A percentile compares a stretch with the other conserved stretches of the same genome.
phyloP scores from a whole-genome alignment of 2,329 filamentous ascomycete species.

The Zasmidium citrigriseum region DNA sequence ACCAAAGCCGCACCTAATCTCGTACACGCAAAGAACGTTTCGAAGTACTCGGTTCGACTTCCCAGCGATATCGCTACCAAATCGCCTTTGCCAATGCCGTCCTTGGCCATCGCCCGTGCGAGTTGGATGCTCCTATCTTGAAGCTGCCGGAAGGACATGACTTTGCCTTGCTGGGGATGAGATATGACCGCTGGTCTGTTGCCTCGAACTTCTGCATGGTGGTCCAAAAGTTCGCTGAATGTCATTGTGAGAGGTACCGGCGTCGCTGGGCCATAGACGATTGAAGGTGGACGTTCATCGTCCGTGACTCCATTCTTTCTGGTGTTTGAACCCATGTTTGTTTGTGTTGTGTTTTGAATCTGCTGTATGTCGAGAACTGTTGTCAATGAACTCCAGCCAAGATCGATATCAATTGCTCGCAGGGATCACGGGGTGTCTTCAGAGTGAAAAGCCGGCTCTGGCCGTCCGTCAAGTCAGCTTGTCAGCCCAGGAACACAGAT shows the following conservation, averaged over 20 bases:
- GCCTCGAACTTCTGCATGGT: constrained; percentile 30
- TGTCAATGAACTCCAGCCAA: too few species aligned
- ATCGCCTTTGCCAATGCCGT: constrained; percentile 31
- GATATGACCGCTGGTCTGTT: constrained; percentile 30
- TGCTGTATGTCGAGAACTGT: too few species aligned
- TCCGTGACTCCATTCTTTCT: background rate
- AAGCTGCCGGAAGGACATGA: constrained; percentile 25
- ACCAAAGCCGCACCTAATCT: constrained; percentile 51
- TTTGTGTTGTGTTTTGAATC: too few species aligned
- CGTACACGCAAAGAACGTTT: constrained; percentile 37
- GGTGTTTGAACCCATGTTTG: background rate
- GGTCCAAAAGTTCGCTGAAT: constrained; percentile 31
- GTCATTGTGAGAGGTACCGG: constrained; percentile 32
- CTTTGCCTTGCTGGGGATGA: constrained; percentile 26
- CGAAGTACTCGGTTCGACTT: constrained; percentile 33
- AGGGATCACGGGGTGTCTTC: too few species aligned
- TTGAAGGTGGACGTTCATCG: constrained; percentile 27
- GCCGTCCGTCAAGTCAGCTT: too few species aligned
- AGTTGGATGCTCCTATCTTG: constrained; percentile 29
- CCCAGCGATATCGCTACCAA: constrained; percentile 33
- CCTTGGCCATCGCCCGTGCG: constrained; percentile 29
- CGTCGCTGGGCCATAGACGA: constrained; percentile 30
- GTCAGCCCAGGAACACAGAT: too few species aligned
- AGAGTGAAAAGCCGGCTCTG: too few species aligned
- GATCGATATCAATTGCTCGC: too few species aligned